A percentile compares a stretch with the other conserved stretches of the same genome.
Conservation (phyloP, 768 basidiomycete species). For the Lactifluus hygrophoroides region DNA sequence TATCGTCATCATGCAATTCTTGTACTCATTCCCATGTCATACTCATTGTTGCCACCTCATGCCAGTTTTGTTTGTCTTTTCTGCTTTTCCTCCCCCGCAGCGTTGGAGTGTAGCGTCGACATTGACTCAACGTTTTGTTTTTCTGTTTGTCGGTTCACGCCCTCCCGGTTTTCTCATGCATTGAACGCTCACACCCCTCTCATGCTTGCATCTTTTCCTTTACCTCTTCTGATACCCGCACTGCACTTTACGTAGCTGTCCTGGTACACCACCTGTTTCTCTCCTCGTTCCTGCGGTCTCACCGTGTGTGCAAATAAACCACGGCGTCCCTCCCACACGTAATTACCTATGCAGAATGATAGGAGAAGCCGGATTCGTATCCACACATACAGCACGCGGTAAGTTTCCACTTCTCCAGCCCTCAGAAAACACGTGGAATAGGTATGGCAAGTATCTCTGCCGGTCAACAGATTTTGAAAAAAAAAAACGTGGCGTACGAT, state of each 20-base stretch:
- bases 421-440: slow-evolving; percentile 11
- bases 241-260: slow-evolving; percentile 19
- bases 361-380: slow-evolving; percentile 1
- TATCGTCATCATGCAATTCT: slow-evolving; percentile 23
- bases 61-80: background rate
- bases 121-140: background rate
- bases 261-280: slow-evolving; percentile 12
- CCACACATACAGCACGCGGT: background rate
- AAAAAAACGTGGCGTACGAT: slow-evolving; percentile 6
- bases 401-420: background rate
- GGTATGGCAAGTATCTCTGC: slow-evolving; percentile 1
- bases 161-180: background rate
- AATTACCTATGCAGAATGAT: slow-evolving; percentile 1
- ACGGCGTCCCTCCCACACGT: slow-evolving; percentile 12
- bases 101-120: slow-evolving; percentile 2
- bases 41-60: slow-evolving; percentile 22
- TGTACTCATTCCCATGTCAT: slow-evolving; percentile 22
- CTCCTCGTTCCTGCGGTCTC: slow-evolving; percentile 1
- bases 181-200: slow-evolving; percentile 7
- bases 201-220: slow-evolving; percentile 10
- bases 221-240: slow-evolving; percentile 11
- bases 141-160: slow-evolving; percentile 1
- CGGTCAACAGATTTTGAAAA: background rate
- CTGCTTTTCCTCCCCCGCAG: background rate
- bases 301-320: slow-evolving; percentile 16